phyloP scores from a whole-genome alignment of 1,284 basidiomycete genomes.

The Laetiporus sulphureus region DNA sequence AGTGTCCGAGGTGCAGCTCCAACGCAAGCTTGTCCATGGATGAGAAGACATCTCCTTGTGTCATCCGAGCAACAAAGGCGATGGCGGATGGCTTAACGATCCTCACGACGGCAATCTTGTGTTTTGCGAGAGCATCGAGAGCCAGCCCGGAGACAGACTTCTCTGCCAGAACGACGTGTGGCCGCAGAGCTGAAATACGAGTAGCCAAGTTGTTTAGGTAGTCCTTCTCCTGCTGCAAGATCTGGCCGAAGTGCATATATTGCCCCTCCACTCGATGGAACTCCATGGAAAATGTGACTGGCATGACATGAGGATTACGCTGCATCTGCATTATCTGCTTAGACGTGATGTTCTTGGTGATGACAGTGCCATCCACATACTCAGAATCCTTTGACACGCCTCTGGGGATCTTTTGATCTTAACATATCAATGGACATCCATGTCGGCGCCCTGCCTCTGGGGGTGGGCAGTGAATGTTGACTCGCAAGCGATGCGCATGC shows the following conservation, averaged over 20 bases:
- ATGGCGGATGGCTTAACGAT: constrained; percentile 88
- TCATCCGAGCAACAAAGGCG: constrained; percentile 86
- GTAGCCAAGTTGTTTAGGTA: constrained; percentile 87
- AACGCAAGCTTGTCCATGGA: constrained; percentile 93
- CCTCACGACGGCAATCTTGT: constrained; percentile 88
- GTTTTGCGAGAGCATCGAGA: constrained; percentile 79
- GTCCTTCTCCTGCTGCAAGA: constrained; percentile 92
- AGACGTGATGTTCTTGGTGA: constrained; percentile 97
- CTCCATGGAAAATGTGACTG: constrained; percentile 93
- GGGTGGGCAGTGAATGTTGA: constrained; percentile 70
- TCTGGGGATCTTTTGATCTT: constrained; percentile 99
- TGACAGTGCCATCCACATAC: constrained; percentile 95
- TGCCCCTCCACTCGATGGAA: constrained; percentile 93
- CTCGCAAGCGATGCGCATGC: constrained; percentile 71
- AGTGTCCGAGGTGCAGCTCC: constrained; percentile 89
- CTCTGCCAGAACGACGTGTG: constrained; percentile 91
- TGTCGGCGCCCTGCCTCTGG: constrained; percentile 79
- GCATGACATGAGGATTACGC: constrained; percentile 86
- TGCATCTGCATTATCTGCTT: constrained; percentile 77
- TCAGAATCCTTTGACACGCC: constrained; percentile 90
- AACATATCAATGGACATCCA: constrained; percentile 92
- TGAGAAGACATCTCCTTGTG: constrained; percentile 90
- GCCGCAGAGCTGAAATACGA: constrained; percentile 85
- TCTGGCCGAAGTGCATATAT: constrained; percentile 90
- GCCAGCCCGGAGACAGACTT: constrained; percentile 90